Base-by-base conservation (phyloP, 2,329 filamentous ascomycete genomes). In the Monosporascus sp. region DNA sequence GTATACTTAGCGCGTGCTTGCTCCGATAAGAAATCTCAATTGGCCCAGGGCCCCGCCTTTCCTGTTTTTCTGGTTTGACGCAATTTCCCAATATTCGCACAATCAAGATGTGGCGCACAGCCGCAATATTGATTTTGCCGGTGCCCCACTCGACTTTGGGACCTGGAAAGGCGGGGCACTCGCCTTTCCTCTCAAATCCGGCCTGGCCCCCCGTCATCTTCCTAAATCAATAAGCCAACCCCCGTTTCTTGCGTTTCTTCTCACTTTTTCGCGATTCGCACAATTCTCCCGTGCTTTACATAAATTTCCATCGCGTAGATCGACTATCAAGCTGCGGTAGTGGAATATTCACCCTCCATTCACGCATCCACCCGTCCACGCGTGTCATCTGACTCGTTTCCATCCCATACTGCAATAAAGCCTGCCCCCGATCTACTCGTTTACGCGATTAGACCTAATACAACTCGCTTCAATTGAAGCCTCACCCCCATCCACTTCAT, bases 391-490 rank as follows among this genome's bases (percentile, higher is more conserved):
- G 7, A 43, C 39, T 20, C 14, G 20, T 43, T 43, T 15, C 43
- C 11, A 46, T 27, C 43, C 15, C 24, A 46, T 27, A 46, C 43
- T 25, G 20, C 43, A n/a, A 24, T 27, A 25, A 46, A 27, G 25
- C 11, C 27, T n/a, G 43, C 22, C 20, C 20, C 20, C 24, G 25
- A 31, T 25, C 43, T 46, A 46, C 43, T 46, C 43, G 43, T 46
- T 46, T 46, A 46, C 43, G 43, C 43, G 43, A 46, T 46, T 46
- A 46, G 43, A 46, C 43, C 43, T 24, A 46, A 25, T 25, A 46
- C 43, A 31, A 31, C 27, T 31, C 27, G 27, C 27, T 31, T 31
- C 27, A 31, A 31, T 31, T 31, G 27, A 31, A 31, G 27, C 7
- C 27, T 31, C 22, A 46, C 7, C 24, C 22, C 24, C 24, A 27